Percentiles rank a stretch among this genome's conserved stretches.
Conservation (phyloP, 2,329 filamentous ascomycete genomes). For the Pseudodiploospora longispora region DNA sequence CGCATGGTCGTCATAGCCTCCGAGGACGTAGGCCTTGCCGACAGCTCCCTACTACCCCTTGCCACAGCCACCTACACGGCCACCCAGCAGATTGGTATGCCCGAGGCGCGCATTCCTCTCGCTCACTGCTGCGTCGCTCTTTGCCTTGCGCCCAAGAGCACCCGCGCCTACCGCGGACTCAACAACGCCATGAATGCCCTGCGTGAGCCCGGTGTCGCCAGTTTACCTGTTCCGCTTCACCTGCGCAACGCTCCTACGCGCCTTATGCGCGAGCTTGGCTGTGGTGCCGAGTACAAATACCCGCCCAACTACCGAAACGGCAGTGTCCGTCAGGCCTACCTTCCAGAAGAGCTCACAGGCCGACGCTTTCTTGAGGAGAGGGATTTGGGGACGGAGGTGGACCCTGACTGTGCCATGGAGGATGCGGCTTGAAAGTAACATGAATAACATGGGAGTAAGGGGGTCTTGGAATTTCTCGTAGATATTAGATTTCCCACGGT, state of each 20-base stretch:
- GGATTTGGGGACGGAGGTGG: constrained; percentile 71
- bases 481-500: no score
- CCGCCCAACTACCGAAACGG: constrained; percentile 85
- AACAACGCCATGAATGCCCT: constrained; percentile 74
- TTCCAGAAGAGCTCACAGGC: constrained; percentile 69
- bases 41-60: constrained; percentile 73
- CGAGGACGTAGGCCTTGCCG: constrained; percentile 87
- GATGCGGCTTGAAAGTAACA: constrained; percentile 7
- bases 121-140: constrained; percentile 82
- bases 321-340: constrained; percentile 75
- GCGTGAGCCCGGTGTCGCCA: constrained; percentile 73
- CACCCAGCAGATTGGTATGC: constrained; percentile 88
- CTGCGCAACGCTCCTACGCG: constrained; percentile 86
- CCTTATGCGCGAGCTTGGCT: constrained; percentile 88
- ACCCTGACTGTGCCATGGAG: constrained; percentile 53
- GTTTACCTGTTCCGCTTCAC: constrained; percentile 76
- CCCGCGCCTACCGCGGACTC: constrained; percentile 73
- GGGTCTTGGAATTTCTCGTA: no score
- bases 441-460: no score
- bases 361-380: constrained; percentile 69
- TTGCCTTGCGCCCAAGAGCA: constrained; percentile 75
- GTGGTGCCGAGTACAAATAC: constrained; percentile 90
- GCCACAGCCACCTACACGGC: constrained; percentile 83
- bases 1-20: constrained; percentile 92
- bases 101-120: constrained; percentile 86